These are phyloP conservation scores for Atkinsonella hypoxylon DNA, from an alignment of 2,329 filamentous ascomycete genomes.

Conservation along the genomic window DNA sequence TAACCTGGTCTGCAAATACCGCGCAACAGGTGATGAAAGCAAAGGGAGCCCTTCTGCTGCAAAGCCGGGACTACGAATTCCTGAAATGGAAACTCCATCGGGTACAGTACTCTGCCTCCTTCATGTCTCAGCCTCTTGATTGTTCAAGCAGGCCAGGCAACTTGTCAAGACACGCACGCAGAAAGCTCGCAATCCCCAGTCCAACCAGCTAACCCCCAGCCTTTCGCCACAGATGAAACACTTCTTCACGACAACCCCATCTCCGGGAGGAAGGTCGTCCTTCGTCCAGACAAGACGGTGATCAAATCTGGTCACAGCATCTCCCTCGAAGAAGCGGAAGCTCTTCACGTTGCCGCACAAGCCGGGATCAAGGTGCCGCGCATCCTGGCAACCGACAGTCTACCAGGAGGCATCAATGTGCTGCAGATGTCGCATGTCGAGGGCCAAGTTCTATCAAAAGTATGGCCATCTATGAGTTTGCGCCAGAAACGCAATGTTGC, in stretches of 20 bases:
- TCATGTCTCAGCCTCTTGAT: neutral
- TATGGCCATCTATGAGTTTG: neutral
- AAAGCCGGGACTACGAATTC: too few relatives aligned
- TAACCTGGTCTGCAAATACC: neutral
- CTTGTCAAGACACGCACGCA: too few relatives aligned
- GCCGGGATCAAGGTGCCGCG: neutral
- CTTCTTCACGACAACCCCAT: neutral
- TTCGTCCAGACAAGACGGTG: neutral
- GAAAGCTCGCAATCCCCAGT: too few relatives aligned
- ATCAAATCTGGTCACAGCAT: neutral
- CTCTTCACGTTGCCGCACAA: neutral
- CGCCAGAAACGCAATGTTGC: neutral
- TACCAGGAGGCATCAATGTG: neutral
- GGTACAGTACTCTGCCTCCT: neutral
- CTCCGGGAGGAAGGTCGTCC: neutral
- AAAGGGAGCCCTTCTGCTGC: neutral
- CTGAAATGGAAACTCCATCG: neutral
- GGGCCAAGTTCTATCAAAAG: neutral
- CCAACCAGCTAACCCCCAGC: neutral
- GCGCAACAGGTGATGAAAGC: neutral
- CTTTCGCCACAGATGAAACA: neutral
- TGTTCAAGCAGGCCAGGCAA: too few relatives aligned
- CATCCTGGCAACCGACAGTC: neutral
- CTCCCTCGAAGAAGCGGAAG: slow-evolving; percentile 1
- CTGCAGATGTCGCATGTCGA: neutral